Evolutionary conservation across 1,139 yeast genomes (phyloP).

Genomic region (Kodamaea alishanica): DNA sequence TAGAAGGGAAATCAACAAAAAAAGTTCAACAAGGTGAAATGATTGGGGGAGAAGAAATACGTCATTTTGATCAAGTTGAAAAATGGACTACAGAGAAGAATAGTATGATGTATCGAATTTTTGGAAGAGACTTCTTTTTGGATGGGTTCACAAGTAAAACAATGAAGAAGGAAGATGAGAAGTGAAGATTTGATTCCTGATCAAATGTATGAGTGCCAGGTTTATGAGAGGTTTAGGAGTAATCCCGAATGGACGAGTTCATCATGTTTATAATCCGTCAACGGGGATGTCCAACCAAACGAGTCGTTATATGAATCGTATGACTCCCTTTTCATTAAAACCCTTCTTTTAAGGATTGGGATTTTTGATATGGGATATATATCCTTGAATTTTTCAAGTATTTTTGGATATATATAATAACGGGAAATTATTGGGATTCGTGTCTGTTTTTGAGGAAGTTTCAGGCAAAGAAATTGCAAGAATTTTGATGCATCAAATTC

Average conservation of each 20-base stretch:
- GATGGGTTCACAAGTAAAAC: constrained; percentile 48
- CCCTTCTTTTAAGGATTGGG: constrained; percentile 41
- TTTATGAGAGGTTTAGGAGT: constrained; percentile 43
- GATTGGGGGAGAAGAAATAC: constrained; percentile 29
- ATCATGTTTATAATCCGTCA: background rate
- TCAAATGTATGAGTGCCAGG: constrained; percentile 35
- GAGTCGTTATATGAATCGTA: background rate
- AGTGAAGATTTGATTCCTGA: no score
- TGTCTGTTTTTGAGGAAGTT: constrained; percentile 3
- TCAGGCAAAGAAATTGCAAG: constrained; percentile 4
- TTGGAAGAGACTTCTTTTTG: constrained; percentile 43
- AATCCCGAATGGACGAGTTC: background rate
- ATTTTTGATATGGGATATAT: constrained; percentile 30
- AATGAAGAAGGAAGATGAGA: constrained; percentile 17
- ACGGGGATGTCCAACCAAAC: background rate
- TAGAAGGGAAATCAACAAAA: constrained; percentile 43
- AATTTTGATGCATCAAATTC: constrained; percentile 3
- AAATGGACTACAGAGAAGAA: constrained; percentile 40
- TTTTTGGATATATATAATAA: background rate
- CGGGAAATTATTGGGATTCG: constrained; percentile 5
- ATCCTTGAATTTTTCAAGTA: no score
- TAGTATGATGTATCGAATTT: constrained; percentile 36
- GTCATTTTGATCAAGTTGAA: constrained; percentile 39
- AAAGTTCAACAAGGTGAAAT: constrained; percentile 43
- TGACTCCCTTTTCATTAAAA: constrained; percentile 16